These are phyloP conservation scores for Chamaenerion angustifolium DNA, from an alignment of 345 rosid genomes.

Conservation along the genomic window DNA sequence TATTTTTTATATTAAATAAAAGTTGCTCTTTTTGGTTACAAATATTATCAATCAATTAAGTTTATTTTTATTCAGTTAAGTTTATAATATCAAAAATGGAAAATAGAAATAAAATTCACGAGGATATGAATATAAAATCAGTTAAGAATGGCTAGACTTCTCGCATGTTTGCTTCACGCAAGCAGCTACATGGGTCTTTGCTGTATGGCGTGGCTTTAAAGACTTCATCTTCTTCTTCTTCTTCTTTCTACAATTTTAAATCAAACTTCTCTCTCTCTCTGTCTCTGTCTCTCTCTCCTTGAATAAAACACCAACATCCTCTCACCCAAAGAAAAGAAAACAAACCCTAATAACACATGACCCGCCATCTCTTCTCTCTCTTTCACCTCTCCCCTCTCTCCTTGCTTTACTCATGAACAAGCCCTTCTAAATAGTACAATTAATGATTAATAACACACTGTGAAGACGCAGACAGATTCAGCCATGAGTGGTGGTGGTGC, in stretches of 20 bases:
- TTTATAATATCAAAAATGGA: too few species aligned
- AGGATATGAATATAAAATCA: too few species aligned
- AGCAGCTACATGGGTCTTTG: constrained; percentile 64
- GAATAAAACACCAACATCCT: constrained; percentile 7
- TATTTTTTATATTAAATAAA: too few species aligned
- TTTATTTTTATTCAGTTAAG: too few species aligned
- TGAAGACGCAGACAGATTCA: too few species aligned
- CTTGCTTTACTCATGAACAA: background rate
- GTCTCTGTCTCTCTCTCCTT: background rate
- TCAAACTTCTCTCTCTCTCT: constrained; percentile 7
- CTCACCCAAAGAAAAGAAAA: too few species aligned
- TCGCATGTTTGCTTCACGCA: constrained; percentile 99
- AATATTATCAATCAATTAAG: too few species aligned
- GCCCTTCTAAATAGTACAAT: background rate
- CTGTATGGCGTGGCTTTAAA: constrained; percentile 96
- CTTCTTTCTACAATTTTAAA: constrained; percentile 4
- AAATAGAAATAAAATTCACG: too few species aligned
- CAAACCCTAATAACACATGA: constrained; percentile 10
- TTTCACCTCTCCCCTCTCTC: too few species aligned
- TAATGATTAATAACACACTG: too few species aligned
- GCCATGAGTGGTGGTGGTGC: too few species aligned
- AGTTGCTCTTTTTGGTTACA: too few species aligned
- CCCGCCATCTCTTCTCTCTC: background rate
- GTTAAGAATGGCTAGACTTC: constrained; percentile 36
- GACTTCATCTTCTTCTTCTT: constrained; percentile 26